Base-by-base conservation (phyloP, 495 filamentous ascomycete genomes). In the Rusavskia elegans region DNA sequence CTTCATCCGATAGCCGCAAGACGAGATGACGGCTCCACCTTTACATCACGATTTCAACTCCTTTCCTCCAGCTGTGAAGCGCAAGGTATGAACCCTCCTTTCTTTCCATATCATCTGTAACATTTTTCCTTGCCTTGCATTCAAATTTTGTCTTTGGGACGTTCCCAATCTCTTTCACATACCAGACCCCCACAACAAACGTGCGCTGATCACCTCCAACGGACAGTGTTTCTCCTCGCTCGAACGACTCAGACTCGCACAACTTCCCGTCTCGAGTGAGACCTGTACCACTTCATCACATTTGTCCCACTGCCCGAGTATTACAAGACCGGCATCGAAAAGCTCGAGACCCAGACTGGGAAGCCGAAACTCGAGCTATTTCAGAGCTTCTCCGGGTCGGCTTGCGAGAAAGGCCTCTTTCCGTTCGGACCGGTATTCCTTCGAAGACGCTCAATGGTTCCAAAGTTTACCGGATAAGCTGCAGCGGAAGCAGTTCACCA, bases 391-490 rank as follows among this genome's bases (percentile, higher is more conserved):
- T 53, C 57, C 58, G 57, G 57, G 55, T 63, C 57, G 62, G 40
- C 64, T 56, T 64, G 66, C 61, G 63, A 73, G 54, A 46, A 64
- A 66, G 45, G 58, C 56, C 61, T 66, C 52, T 53, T 73, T 63
- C 57, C 57, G 61, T 61, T 60, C 64, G 62, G 55, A 63, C 53
- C 59, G 49, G 13, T 64, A 71, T 63, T 57, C 64, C 68, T 56
- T 62, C 65, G 68, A 71, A n/a, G 82, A 88, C 59, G 80, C 78
- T 48, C 75, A 78, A 62, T 90, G 82, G 71, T 87, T 81, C 58
- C 68, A 80, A 40, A 73, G 71, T 45, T 73, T 87, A 29, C 83
- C 87, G 29, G 75, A 83, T 52, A 87, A 84, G 60, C 69, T 89
- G 44, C 76, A 79, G 57, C 73, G 76, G 60, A 79, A 73, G 56